Evolutionary conservation across 1,284 basidiomycete species (phyloP), one percentile per base, ranked within the genome.

Genomic region (Paramarasmius palmivorus): DNA sequence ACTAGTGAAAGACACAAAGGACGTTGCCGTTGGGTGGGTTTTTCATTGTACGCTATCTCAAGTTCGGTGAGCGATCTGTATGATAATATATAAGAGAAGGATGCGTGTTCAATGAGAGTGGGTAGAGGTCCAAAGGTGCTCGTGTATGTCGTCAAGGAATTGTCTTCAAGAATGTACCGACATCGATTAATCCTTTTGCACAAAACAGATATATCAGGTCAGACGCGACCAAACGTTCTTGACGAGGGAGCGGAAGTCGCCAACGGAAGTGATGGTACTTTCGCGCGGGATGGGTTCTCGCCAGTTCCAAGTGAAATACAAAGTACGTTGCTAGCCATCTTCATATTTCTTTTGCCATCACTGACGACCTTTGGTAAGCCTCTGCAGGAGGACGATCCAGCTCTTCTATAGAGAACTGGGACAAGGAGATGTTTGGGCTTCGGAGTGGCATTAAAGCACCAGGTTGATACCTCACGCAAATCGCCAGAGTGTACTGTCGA

Each of bases 11-110:
- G 71, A 82, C 54, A 83, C 82, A 12, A 85, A 86, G 64, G 73
- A 81, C 41, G 71, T n/a, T 90, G 4, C 79, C 82, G 9, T 68
- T 75, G 17, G 71, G 92, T n/a, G 92, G 26, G 73, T 92, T 44
- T 92, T 92, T 63, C 90, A 92, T 64, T 92, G 90, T 63, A 76
- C 79, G 3, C 71, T 88, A 48, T 90, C 88, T 6, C 90, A 92
- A 70, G 73, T 80, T 37, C 77, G 90, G 88, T 42, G 26, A 22
- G 20, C 38, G 15, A 32, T 56, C n/a, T 49, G 10, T 44, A 26
- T n/a, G 37, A 38, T 50, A 23, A 48, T 90, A 61, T 39, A 84
- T 68, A 36, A 8, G 40, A 46, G 35, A 49, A 9, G 49, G 26
- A 14, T 52, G 14, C 38, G 37, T 50, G 40, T 45, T 48, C 42